Evolutionary conservation across 2,329 filamentous ascomycete genomes (phyloP).

Genomic region (Paraconiothyrium brasiliense): DNA sequence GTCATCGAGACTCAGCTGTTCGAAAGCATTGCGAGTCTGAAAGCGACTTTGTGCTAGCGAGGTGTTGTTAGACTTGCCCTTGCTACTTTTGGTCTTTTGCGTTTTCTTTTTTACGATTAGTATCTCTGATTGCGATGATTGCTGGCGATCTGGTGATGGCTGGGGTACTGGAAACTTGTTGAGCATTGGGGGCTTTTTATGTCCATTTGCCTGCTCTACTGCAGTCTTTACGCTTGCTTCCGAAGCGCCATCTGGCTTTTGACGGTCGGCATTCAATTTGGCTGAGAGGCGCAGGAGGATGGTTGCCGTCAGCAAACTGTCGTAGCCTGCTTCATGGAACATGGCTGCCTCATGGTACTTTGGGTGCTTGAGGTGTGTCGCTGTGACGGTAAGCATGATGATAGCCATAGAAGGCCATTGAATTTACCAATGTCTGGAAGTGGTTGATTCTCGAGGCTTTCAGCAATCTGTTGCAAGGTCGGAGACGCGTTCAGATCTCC

Average conservation of each 20-base stretch:
- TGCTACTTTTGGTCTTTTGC: constrained; percentile 25
- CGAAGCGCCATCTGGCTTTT: constrained; percentile 22
- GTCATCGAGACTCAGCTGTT: constrained; percentile 16
- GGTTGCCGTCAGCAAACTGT: constrained; percentile 68
- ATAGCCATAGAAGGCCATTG: background rate
- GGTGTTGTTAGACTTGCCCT: constrained; percentile 11
- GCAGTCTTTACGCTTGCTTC: constrained; percentile 21
- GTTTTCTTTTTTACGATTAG: constrained; percentile 21
- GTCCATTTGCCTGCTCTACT: constrained; percentile 26
- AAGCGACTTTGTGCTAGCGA: constrained; percentile 24
- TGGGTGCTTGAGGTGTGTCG: constrained; percentile 39
- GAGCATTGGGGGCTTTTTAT: constrained; percentile 27
- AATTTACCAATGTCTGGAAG: constrained; percentile 53
- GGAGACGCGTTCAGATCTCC: constrained; percentile 61
- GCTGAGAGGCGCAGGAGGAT: constrained; percentile 66
- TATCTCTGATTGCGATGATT: background rate
- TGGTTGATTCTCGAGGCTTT: constrained; percentile 51
- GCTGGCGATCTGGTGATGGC: constrained; percentile 23
- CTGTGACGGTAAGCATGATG: constrained; percentile 9
- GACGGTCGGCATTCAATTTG: constrained; percentile 38
- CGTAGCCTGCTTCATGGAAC: constrained; percentile 70
- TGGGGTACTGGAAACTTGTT: constrained; percentile 26
- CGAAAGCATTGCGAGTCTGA: constrained; percentile 40
- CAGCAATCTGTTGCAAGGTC: constrained; percentile 60
- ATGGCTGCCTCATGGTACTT: constrained; percentile 54